phyloP scores from a whole-genome alignment of 257 asterid genomes.

The Catharanthus roseus region DNA sequence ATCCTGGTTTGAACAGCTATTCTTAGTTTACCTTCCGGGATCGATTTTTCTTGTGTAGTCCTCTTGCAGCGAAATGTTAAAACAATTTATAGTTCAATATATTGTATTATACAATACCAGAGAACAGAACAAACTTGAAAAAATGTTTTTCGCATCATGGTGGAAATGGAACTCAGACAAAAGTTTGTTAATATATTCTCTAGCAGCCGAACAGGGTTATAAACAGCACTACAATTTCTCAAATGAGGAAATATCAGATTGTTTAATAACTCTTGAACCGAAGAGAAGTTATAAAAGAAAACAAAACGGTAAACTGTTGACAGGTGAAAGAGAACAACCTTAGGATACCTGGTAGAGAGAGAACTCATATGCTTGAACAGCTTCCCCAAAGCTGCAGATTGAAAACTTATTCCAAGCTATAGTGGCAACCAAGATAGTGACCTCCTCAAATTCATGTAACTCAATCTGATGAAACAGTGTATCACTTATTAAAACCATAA shows the following conservation, averaged over 20 bases:
- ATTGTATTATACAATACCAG: neutral
- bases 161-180: neutral
- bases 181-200: neutral
- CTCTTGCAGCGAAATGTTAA: neutral
- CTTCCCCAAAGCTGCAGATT: constrained; percentile 50
- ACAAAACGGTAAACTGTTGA: neutral
- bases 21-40: neutral
- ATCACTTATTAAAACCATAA: neutral
- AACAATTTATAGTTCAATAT: neutral
- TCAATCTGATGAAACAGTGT: constrained; percentile 49
- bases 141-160: neutral
- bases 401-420: constrained; percentile 72
- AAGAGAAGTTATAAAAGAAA: neutral
- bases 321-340: constrained; percentile 22
- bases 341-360: constrained; percentile 65
- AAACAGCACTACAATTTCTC: neutral
- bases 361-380: constrained; percentile 43
- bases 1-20: neutral
- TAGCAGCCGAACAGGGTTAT: neutral
- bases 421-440: constrained; percentile 52
- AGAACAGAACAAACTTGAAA: neutral
- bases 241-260: neutral
- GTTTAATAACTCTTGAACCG: neutral
- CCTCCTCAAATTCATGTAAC: constrained; percentile 64
- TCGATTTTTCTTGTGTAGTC: neutral